These are phyloP conservation scores for Rosa lucieae DNA, from an alignment of 306 rosid genomes.

Conservation along the genomic window DNA sequence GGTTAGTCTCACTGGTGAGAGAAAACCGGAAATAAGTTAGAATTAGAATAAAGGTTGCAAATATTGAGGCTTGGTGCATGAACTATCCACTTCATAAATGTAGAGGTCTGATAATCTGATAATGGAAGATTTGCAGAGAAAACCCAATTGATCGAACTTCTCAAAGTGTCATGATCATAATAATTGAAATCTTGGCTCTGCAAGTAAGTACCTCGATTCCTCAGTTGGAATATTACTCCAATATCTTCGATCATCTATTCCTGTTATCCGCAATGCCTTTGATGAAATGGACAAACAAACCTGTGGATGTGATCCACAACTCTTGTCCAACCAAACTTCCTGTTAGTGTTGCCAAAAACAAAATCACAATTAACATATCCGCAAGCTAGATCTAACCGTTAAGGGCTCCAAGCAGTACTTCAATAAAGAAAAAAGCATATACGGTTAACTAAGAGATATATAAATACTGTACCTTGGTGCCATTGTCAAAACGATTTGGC, in stretches of 20 bases:
- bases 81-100: neutral
- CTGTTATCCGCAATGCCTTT: slow-evolving; percentile 70
- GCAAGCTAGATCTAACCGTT: neutral
- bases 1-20: neutral
- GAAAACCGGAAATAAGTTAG: neutral
- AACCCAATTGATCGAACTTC: neutral
- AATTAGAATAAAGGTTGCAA: neutral
- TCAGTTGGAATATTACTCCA: slow-evolving; percentile 71
- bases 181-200: neutral
- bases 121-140: neutral
- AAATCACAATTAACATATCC: neutral
- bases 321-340: slow-evolving; percentile 76
- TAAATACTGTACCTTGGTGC: slow-evolving; percentile 44
- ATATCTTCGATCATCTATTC: slow-evolving; percentile 89
- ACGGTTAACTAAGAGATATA: neutral
- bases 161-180: neutral
- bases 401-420: neutral
- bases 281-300: slow-evolving; percentile 64
- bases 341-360: slow-evolving; percentile 8
- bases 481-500: slow-evolving; percentile 56
- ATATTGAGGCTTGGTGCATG: neutral
- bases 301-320: slow-evolving; percentile 36
- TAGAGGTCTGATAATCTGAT: neutral
- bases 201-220: slow-evolving; percentile 68
- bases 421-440: neutral